Evolutionary conservation across 176 grass and related monocot genomes (phyloP).

Genomic region (Juncus inflexus): DNA sequence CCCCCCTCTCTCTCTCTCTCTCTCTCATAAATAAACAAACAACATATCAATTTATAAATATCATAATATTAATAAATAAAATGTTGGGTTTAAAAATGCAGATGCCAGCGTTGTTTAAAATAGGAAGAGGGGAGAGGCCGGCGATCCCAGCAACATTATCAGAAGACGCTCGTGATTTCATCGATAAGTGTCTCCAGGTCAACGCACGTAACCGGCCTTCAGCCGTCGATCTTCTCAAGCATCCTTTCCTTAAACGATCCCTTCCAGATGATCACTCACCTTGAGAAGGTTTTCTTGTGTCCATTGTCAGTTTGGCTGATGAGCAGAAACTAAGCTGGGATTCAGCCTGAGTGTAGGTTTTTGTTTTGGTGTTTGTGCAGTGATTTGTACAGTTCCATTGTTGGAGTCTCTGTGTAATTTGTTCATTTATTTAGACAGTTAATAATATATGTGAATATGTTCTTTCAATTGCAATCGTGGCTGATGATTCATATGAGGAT

Average conservation of each 20-base stretch:
- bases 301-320: neutral
- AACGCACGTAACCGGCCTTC: constrained; percentile 60
- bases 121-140: constrained; percentile 66
- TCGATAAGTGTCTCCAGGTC: constrained; percentile 50
- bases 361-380: constrained; percentile 20
- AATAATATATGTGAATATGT: constrained; percentile 1
- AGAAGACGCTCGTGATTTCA: constrained; percentile 75
- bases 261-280: constrained; percentile 13
- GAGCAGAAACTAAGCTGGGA: neutral
- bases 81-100: constrained; percentile 18
- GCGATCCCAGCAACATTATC: constrained; percentile 52
- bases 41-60: neutral
- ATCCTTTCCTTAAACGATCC: constrained; percentile 62
- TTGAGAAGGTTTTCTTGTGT: neutral
- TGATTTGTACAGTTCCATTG: neutral
- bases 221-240: constrained; percentile 56
- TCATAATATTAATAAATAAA: neutral
- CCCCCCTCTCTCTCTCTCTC: neutral
- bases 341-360: neutral
- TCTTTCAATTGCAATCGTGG: neutral
- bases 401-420: constrained; percentile 1
- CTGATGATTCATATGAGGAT: neutral
- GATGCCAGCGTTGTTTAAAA: constrained; percentile 66
- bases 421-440: neutral
- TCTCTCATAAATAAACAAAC: neutral